These are phyloP conservation scores for Boletus insuetus DNA, from an alignment of 768 basidiomycete species.

Conservation along the genomic window DNA sequence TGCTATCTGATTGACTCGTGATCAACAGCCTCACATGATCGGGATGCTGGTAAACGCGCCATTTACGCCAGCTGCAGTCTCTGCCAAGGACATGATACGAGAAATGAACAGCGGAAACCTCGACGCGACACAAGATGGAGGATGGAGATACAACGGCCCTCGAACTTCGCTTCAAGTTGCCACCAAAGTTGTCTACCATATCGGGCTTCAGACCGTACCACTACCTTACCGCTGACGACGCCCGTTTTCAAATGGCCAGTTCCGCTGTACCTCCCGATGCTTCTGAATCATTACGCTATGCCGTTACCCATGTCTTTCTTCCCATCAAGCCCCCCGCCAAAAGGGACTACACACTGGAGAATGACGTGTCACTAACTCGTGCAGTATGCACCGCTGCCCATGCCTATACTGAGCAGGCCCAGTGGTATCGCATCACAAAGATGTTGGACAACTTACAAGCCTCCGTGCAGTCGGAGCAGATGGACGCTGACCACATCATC, in stretches of 20 bases:
- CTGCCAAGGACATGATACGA: conserved; percentile 22
- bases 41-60: conserved; percentile 26
- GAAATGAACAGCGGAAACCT: no score
- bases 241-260: no score
- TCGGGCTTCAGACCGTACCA: no score
- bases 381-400: not conserved
- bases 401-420: not conserved
- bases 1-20: not conserved
- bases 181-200: no score
- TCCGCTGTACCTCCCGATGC: not conserved
- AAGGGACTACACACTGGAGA: not conserved
- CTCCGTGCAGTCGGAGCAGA: not conserved
- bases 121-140: no score
- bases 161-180: no score
- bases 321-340: not conserved
- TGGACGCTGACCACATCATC: not conserved
- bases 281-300: not conserved
- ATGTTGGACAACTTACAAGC: not conserved
- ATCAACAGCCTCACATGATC: conserved; percentile 21
- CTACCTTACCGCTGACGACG: no score
- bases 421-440: not conserved
- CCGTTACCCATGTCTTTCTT: not conserved
- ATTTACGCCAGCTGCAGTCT: conserved; percentile 14
- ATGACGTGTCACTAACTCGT: not conserved
- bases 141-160: no score